These are phyloP conservation scores for Cercospora brassicicola DNA, from an alignment of 2,329 filamentous ascomycete genomes.

Conservation along the genomic window DNA sequence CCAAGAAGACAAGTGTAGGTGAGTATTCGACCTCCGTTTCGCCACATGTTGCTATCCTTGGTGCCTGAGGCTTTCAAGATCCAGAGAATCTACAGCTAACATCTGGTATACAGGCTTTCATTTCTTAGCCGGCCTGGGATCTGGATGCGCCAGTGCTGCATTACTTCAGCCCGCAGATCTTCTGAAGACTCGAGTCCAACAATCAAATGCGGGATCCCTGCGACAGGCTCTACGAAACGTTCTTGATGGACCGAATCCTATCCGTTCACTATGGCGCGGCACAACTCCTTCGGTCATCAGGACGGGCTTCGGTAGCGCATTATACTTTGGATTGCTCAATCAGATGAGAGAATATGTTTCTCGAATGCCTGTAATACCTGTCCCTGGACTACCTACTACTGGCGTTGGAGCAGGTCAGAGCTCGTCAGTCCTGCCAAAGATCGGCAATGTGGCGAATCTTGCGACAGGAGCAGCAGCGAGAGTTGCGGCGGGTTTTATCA, in stretches of 20 bases:
- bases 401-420: slow-evolving; percentile 13
- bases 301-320: slow-evolving; percentile 86
- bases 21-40: slow-evolving; percentile 2
- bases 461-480: slow-evolving; percentile 80
- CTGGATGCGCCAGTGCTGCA: slow-evolving; percentile 82
- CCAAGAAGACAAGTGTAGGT: slow-evolving; percentile 31
- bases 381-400: slow-evolving; percentile 11
- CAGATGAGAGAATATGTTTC: slow-evolving; percentile 47
- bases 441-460: slow-evolving; percentile 82
- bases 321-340: slow-evolving; percentile 92
- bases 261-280: slow-evolving; percentile 84
- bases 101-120: slow-evolving; percentile 63
- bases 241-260: slow-evolving; percentile 62
- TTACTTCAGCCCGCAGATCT: slow-evolving; percentile 93
- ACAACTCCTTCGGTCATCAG: slow-evolving; percentile 89
- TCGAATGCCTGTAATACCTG: slow-evolving; percentile 29
- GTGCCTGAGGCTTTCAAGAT: not conserved
- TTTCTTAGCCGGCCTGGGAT: slow-evolving; percentile 83
- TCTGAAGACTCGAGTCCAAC: slow-evolving; percentile 93
- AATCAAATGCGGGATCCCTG: slow-evolving; percentile 68
- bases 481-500: slow-evolving; percentile 80
- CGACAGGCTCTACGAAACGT: slow-evolving; percentile 68
- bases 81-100: not conserved
- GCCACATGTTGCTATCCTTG: not conserved
- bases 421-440: slow-evolving; percentile 75